These are phyloP conservation scores for Arachis monticola DNA, from an alignment of 331 rosid species.

Conservation along the genomic window DNA sequence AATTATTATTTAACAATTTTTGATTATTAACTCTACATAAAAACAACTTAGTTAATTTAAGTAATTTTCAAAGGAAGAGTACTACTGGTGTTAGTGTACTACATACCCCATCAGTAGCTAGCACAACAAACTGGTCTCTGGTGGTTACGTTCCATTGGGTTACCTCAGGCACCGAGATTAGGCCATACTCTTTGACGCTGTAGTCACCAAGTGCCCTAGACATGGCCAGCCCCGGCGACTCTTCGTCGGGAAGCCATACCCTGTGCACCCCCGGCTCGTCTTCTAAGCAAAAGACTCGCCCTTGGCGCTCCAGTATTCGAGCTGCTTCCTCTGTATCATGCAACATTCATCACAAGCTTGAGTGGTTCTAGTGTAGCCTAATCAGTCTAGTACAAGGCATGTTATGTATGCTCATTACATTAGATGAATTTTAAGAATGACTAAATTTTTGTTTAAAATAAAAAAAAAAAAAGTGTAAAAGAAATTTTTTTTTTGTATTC, in stretches of 20 bases:
- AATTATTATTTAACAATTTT: too few relatives aligned
- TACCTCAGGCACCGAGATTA: slow-evolving; percentile 86
- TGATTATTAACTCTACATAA: too few relatives aligned
- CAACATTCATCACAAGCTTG: background rate
- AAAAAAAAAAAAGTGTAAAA: too few relatives aligned
- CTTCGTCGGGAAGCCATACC: slow-evolving; percentile 79
- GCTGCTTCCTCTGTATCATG: slow-evolving; percentile 77
- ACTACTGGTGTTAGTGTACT: too few relatives aligned
- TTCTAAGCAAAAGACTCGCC: slow-evolving; percentile 71
- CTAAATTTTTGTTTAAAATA: too few relatives aligned
- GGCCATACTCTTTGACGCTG: slow-evolving; percentile 77
- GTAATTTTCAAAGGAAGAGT: too few relatives aligned
- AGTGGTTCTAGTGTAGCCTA: background rate
- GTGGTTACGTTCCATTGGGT: slow-evolving; percentile 66
- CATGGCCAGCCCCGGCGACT: slow-evolving; percentile 88
- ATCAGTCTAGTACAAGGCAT: too few relatives aligned
- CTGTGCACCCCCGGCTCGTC: slow-evolving; percentile 89
- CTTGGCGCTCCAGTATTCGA: slow-evolving; percentile 70
- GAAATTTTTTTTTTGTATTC: too few relatives aligned
- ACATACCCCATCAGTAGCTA: slow-evolving; percentile 92
- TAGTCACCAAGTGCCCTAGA: slow-evolving; percentile 93
- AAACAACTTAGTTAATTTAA: too few relatives aligned
- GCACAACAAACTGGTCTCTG: slow-evolving; percentile 76
- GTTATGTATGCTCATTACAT: too few relatives aligned
- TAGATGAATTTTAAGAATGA: too few relatives aligned